Conservation (phyloP, 805 yeast species). For the Cephaloascus albidus region DNA sequence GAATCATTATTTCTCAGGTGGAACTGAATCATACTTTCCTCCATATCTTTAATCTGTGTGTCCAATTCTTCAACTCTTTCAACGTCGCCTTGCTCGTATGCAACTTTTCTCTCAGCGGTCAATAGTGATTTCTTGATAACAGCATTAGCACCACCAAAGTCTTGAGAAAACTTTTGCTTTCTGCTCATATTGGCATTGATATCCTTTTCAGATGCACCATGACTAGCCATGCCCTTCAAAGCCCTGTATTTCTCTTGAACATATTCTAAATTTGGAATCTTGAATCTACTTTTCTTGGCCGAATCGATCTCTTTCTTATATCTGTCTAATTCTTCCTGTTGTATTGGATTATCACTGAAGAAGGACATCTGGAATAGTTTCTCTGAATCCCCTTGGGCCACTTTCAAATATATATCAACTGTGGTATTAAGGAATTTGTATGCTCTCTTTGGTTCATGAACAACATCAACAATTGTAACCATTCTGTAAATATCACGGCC, state of each 20-base stretch:
- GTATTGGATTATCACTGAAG: conserved; percentile 70
- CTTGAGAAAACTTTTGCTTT: conserved; percentile 54
- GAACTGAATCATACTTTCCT: conserved; percentile 33
- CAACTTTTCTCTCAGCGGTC: conserved; percentile 67
- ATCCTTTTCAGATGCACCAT: conserved; percentile 61
- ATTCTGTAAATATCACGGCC: conserved; percentile 66
- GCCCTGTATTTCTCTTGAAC: conserved; percentile 57
- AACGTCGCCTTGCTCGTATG: conserved; percentile 47
- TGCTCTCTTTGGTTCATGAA: conserved; percentile 27
- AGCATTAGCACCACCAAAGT: conserved; percentile 58
- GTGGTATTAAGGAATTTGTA: conserved; percentile 32
- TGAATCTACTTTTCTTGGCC: conserved; percentile 44
- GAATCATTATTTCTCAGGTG: conserved; percentile 21
- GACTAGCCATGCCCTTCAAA: conserved; percentile 51
- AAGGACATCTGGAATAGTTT: conserved; percentile 70
- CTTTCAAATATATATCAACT: conserved; percentile 49
- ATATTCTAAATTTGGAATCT: conserved; percentile 54
- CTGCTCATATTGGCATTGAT: conserved; percentile 71
- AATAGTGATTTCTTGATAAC: conserved; percentile 67
- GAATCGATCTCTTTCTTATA: conserved; percentile 57
- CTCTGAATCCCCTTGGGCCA: conserved; percentile 73
- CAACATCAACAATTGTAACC: conserved; percentile 69
- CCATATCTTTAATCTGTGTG: conserved; percentile 33
- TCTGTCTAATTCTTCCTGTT: conserved; percentile 62
- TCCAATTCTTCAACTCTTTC: conserved; percentile 14